phyloP scores from a whole-genome alignment of 371 early-diverging fungal species.

The Rhizopus stolonifer region DNA sequence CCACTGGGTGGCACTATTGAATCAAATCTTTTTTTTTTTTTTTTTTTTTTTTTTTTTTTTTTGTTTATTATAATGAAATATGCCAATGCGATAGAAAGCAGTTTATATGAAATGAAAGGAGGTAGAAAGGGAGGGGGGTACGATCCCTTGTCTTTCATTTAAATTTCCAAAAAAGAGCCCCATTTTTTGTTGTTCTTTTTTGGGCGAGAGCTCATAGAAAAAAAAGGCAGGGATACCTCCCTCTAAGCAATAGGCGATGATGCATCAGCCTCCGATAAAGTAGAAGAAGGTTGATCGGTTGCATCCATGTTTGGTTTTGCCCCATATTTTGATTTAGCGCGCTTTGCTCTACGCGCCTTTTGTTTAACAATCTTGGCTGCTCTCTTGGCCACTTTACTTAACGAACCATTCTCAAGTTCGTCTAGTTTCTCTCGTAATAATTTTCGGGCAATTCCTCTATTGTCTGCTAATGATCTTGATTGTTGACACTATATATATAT shows the following conservation, averaged over 20 bases:
- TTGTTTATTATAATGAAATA: too few relatives aligned
- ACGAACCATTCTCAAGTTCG: slow-evolving; percentile 61
- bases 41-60: too few relatives aligned
- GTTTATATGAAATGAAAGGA: background rate
- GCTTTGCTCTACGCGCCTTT: slow-evolving; percentile 59
- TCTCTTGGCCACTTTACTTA: slow-evolving; percentile 67
- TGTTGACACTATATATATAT: slow-evolving; percentile 64
- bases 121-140: background rate
- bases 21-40: too few relatives aligned
- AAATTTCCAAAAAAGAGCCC: too few relatives aligned
- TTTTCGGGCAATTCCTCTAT: slow-evolving; percentile 76
- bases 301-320: slow-evolving; percentile 1
- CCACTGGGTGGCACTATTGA: too few relatives aligned
- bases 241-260: background rate
- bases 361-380: slow-evolving; percentile 61
- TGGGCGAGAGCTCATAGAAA: background rate
- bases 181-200: background rate
- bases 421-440: slow-evolving; percentile 70
- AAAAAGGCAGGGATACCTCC: too few relatives aligned
- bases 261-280: background rate
- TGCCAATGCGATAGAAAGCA: too few relatives aligned
- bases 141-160: background rate
- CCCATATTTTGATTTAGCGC: slow-evolving; percentile 47
- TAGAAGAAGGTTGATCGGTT: background rate
- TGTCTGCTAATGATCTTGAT: slow-evolving; percentile 74